Evolutionary conservation across 1,284 basidiomycete genomes (phyloP).

Genomic region (Boletus sp.): DNA sequence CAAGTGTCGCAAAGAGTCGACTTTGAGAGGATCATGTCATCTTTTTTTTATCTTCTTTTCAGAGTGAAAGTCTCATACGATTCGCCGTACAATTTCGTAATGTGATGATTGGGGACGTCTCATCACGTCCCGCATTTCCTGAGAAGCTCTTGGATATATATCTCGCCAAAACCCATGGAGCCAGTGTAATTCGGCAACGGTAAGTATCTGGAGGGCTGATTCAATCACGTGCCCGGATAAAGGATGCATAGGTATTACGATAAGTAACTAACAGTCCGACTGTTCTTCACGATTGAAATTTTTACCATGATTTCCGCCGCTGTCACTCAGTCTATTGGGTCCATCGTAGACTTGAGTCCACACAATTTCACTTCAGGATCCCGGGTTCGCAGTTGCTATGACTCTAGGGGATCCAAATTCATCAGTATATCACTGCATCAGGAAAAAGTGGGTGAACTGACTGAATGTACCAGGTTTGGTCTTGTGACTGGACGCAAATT

Average conservation of each 20-base stretch:
- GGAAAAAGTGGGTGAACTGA: not conserved
- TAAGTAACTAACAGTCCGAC: no score
- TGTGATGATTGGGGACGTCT: not conserved
- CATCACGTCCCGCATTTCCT: conserved; percentile 54
- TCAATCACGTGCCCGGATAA: not conserved
- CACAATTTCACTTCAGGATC: no score
- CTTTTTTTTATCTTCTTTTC: not conserved
- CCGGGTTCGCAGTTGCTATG: no score
- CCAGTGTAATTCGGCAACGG: conserved; percentile 71
- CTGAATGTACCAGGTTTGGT: no score
- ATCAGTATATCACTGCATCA: not conserved
- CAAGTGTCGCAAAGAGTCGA: conserved; percentile 16
- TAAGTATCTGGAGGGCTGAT: conserved; percentile 47
- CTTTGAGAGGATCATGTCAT: conserved; percentile 14
- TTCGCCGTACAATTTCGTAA: not conserved
- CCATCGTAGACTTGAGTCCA: no score
- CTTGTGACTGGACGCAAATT: no score
- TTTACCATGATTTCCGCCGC: no score
- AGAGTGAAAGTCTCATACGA: not conserved
- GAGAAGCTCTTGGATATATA: conserved; percentile 42
- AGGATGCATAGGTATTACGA: not conserved
- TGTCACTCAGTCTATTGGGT: no score
- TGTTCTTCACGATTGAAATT: no score
- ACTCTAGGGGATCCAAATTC: no score
- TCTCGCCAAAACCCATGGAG: conserved; percentile 53